Percentiles rank a stretch among this genome's conserved stretches.
phyloP scores from a whole-genome alignment of 257 asterid species.

The Capsicum baccatum region DNA sequence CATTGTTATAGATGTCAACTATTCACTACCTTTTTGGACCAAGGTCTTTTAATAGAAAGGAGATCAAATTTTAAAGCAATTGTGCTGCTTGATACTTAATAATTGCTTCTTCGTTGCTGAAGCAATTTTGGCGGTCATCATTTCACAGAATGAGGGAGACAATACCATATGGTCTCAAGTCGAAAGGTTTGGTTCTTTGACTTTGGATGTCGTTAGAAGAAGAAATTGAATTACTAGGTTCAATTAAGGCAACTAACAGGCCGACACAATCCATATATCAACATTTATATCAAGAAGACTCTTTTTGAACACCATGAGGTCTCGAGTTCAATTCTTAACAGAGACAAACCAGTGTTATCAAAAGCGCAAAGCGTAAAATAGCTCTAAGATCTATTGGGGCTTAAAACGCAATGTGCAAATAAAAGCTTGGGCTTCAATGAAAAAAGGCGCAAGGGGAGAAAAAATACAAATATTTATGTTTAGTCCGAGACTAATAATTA shows the following conservation, averaged over 20 bases:
- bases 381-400: too few species aligned
- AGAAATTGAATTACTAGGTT: background rate
- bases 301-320: background rate
- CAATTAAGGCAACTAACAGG: background rate
- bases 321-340: too few species aligned
- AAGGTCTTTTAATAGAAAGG: background rate
- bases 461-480: too few species aligned
- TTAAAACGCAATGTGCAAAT: too few species aligned
- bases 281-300: background rate
- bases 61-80: background rate
- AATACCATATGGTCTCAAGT: conserved; percentile 1
- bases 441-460: too few species aligned
- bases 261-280: background rate
- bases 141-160: background rate
- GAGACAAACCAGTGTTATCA: too few species aligned
- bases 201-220: background rate
- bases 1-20: background rate
- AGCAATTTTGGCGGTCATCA: background rate
- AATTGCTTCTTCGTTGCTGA: background rate
- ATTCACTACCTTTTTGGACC: background rate
- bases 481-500: too few species aligned
- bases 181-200: background rate
- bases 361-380: too few species aligned
- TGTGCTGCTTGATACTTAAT: background rate
- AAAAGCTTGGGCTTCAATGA: too few species aligned